A percentile compares a stretch with the other conserved stretches of the same genome.
These are phyloP conservation scores for Coemansia sp. DNA, from an alignment of 192 early-diverging fungal genomes.

Conservation along the genomic window DNA sequence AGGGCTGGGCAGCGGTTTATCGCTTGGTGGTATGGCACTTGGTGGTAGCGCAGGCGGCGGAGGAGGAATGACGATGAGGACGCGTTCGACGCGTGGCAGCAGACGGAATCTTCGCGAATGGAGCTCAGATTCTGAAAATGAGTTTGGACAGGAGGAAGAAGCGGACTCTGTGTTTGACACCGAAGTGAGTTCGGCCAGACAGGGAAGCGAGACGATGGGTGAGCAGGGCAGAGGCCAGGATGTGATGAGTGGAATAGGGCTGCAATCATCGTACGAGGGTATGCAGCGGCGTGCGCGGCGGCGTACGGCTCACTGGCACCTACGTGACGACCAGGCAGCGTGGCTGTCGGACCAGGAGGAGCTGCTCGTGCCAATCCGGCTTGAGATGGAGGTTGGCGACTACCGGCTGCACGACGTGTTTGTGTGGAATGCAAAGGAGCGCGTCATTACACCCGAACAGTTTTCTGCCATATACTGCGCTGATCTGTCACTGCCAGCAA, in stretches of 20 bases:
- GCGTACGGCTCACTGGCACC: slow-evolving; percentile 52
- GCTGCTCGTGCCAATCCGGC: slow-evolving; percentile 80
- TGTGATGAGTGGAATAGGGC: slow-evolving; percentile 46
- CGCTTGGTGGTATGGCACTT: neutral
- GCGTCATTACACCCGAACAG: slow-evolving; percentile 74
- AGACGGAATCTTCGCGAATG: slow-evolving; percentile 53
- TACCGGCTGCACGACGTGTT: slow-evolving; percentile 85
- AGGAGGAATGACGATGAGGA: slow-evolving; percentile 32
- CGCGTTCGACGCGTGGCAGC: slow-evolving; percentile 47
- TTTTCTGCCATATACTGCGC: slow-evolving; percentile 84
- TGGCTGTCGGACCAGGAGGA: slow-evolving; percentile 68
- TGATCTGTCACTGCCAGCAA: slow-evolving; percentile 65
- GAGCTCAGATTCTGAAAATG: slow-evolving; percentile 54
- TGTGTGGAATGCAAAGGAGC: slow-evolving; percentile 90
- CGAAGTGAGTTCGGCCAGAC: slow-evolving; percentile 41
- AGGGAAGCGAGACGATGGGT: slow-evolving; percentile 37
- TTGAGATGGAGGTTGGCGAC: slow-evolving; percentile 90
- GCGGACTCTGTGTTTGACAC: slow-evolving; percentile 45
- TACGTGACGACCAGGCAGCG: slow-evolving; percentile 52
- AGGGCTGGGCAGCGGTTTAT: slow-evolving; percentile 2
- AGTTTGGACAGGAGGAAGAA: slow-evolving; percentile 43
- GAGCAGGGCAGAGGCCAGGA: slow-evolving; percentile 28
- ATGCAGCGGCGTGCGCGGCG: slow-evolving; percentile 39
- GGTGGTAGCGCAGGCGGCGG: slow-evolving; percentile 15
- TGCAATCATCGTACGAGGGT: slow-evolving; percentile 32